Evolutionary conservation across 352 stramenopile species (phyloP).

Genomic region (Phytophthora sansomeana): DNA sequence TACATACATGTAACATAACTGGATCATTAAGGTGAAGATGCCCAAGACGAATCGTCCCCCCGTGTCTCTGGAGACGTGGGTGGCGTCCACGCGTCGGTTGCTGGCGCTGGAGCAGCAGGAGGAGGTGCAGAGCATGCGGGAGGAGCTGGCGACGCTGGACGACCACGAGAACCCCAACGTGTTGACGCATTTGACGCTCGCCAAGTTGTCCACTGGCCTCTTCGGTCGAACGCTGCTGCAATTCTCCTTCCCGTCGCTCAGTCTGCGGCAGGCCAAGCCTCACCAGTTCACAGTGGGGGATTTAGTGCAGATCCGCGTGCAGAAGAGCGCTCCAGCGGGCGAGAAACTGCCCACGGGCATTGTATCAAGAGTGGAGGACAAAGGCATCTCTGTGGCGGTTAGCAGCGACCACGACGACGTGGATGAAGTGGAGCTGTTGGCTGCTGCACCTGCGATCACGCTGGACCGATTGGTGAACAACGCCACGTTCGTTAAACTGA

Average conservation of each 20-base stretch:
- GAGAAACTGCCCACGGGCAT: conserved; percentile 59
- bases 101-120: conserved; percentile 72
- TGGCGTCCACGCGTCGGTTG: conserved; percentile 51
- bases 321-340: conserved; percentile 20
- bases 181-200: conserved; percentile 55
- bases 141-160: conserved; percentile 61
- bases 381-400: conserved; percentile 64
- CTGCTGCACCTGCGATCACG: conserved; percentile 43
- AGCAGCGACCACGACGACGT: conserved; percentile 59
- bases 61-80: conserved; percentile 64
- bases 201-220: conserved; percentile 57
- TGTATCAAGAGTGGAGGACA: conserved; percentile 70
- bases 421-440: conserved; percentile 56
- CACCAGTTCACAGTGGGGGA: conserved; percentile 89
- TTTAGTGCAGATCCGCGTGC: conserved; percentile 80
- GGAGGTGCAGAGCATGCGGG: conserved; percentile 60
- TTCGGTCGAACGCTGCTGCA: conserved; percentile 75
- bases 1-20: too few species aligned
- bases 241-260: conserved; percentile 55
- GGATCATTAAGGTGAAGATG: conserved; percentile 17
- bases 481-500: conserved; percentile 84
- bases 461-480: conserved; percentile 90
- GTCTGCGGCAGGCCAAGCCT: conserved; percentile 58
- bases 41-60: conserved; percentile 15
- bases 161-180: conserved; percentile 78